These are phyloP conservation scores for Epichloe gansuensis DNA, from an alignment of 2,329 filamentous ascomycete genomes.

Conservation along the genomic window DNA sequence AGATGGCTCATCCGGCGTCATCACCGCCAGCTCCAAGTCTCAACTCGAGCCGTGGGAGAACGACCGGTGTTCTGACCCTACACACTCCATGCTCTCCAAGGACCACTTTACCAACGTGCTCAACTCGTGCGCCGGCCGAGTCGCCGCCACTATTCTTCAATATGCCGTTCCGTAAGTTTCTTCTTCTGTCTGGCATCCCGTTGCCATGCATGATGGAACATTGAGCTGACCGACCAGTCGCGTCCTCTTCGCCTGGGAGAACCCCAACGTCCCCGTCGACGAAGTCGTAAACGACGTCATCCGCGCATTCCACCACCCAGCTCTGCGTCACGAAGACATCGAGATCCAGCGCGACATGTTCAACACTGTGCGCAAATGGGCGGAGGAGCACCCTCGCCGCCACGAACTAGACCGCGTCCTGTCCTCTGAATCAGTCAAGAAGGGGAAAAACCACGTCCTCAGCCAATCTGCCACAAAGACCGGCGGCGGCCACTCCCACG, in stretches of 20 bases:
- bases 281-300: slow-evolving; percentile 74
- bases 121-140: slow-evolving; percentile 62
- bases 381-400: slow-evolving; percentile 52
- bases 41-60: slow-evolving; percentile 75
- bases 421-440: slow-evolving; percentile 68
- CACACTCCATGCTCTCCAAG: slow-evolving; percentile 72
- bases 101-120: slow-evolving; percentile 73
- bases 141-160: slow-evolving; percentile 65
- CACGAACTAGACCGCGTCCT: slow-evolving; percentile 62
- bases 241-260: slow-evolving; percentile 85
- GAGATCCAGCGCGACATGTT: slow-evolving; percentile 88
- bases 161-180: slow-evolving; percentile 63
- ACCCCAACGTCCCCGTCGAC: slow-evolving; percentile 67
- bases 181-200: no score
- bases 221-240: slow-evolving; percentile 26
- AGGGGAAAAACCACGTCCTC: slow-evolving; percentile 65
- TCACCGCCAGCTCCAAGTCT: slow-evolving; percentile 54
- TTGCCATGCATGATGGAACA: neutral
- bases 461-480: slow-evolving; percentile 19
- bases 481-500: slow-evolving; percentile 25
- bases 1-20: slow-evolving; percentile 63
- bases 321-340: slow-evolving; percentile 57
- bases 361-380: slow-evolving; percentile 71
- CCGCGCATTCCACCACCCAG: slow-evolving; percentile 82
- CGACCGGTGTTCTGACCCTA: slow-evolving; percentile 61